Evolutionary conservation across 2,329 filamentous ascomycete species (phyloP).

Genomic region (Amesomyces nigricolor): DNA sequence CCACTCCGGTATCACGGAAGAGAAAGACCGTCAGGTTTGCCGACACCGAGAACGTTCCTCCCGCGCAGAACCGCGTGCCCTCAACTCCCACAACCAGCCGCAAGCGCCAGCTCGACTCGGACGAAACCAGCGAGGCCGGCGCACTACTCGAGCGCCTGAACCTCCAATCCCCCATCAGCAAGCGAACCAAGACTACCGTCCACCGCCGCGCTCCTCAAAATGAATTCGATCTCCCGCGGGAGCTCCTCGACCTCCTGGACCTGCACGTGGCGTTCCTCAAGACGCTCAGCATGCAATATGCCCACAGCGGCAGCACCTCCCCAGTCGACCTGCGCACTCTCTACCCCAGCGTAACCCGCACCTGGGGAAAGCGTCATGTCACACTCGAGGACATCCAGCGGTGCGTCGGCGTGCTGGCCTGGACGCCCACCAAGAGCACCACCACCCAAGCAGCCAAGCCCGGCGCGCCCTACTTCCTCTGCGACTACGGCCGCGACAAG

Average conservation of each 20-base stretch:
- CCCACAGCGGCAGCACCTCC: constrained; percentile 58
- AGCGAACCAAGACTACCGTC: constrained; percentile 34
- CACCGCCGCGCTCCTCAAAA: constrained; percentile 34
- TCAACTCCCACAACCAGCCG: constrained; percentile 29
- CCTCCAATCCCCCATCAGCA: constrained; percentile 32
- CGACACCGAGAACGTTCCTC: constrained; percentile 12
- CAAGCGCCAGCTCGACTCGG: constrained; percentile 22
- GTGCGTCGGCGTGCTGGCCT: constrained; percentile 58
- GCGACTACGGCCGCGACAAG: constrained; percentile 40
- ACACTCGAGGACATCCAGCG: constrained; percentile 59
- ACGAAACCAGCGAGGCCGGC: constrained; percentile 26
- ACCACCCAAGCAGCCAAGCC: constrained; percentile 8
- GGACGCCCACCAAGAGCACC: constrained; percentile 32
- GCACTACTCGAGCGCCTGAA: constrained; percentile 38
- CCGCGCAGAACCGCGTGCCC: constrained; percentile 9
- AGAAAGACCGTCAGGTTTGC: constrained; percentile 24
- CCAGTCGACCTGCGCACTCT: constrained; percentile 60
- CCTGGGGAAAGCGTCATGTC: constrained; percentile 68
- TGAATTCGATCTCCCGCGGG: constrained; percentile 41
- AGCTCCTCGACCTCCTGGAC: constrained; percentile 54
- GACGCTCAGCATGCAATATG: constrained; percentile 61
- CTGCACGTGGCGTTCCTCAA: constrained; percentile 64
- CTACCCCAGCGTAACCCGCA: constrained; percentile 56
- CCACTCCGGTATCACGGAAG: constrained; percentile 28
- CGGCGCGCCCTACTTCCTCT: constrained; percentile 37